Evolutionary conservation across 2,329 filamentous ascomycete species (phyloP).

Genomic region (Ceratocystis alfenasii): DNA sequence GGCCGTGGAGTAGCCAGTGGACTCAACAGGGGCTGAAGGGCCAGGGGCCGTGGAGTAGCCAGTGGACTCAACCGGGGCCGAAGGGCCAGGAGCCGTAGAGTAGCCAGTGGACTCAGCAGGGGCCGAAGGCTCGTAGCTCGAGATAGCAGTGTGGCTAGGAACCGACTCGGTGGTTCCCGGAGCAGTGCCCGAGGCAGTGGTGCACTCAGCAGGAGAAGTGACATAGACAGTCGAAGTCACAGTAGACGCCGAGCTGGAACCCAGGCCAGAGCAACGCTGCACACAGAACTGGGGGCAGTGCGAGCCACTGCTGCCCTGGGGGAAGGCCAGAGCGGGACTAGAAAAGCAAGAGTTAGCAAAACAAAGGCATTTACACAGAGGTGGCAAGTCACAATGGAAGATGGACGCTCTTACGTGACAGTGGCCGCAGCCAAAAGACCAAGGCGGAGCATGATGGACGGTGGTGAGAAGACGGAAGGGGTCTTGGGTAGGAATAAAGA

Average conservation of each 20-base stretch:
- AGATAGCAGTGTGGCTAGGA: no score
- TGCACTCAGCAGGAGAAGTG: conserved; percentile 12
- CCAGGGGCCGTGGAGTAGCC: background rate
- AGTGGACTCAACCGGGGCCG: background rate
- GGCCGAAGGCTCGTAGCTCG: background rate
- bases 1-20: background rate
- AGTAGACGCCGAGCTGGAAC: conserved; percentile 10
- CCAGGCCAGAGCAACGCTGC: conserved; percentile 18
- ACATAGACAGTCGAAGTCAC: conserved; percentile 19
- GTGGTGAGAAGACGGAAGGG: background rate
- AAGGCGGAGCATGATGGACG: conserved; percentile 19
- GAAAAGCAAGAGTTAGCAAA: conserved; percentile 5
- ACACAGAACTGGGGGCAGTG: conserved; percentile 20
- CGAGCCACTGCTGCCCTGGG: conserved; percentile 12
- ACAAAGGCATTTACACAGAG: background rate
- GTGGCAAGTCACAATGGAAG: background rate
- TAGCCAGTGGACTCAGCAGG: background rate
- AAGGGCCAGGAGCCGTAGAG: conserved; percentile 7
- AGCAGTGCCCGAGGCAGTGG: conserved; percentile 5
- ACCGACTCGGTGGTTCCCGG: background rate
- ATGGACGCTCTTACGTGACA: conserved; percentile 13
- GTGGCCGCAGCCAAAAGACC: conserved; percentile 18
- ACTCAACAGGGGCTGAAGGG: background rate
- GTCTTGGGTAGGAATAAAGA: conserved; percentile 5
- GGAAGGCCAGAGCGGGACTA: conserved; percentile 14